Conservation (phyloP, 805 yeast genomes). For the Dipodascus albidus region DNA sequence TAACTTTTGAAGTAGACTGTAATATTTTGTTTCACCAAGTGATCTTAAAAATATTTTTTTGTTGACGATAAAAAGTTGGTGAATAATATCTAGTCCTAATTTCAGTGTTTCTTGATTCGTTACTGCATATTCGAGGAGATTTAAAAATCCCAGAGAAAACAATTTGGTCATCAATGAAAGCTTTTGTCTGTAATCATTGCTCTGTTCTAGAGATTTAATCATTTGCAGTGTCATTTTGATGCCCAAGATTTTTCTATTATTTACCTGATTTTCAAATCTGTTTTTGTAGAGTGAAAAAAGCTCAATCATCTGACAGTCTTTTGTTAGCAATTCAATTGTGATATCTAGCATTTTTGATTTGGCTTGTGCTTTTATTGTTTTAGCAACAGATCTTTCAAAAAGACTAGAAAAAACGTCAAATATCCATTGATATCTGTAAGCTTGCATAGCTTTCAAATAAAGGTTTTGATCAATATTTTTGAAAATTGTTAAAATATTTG, state of each 20-base stretch:
- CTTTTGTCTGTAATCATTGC: not conserved
- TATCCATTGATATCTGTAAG: not conserved
- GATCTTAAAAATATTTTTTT: not conserved
- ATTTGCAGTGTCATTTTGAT: not conserved
- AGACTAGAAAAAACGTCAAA: not conserved
- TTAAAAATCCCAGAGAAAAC: not conserved
- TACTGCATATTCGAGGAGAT: not conserved
- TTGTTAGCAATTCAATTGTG: not conserved
- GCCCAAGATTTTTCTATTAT: not conserved
- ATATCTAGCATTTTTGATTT: not conserved
- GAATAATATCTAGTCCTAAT: not conserved
- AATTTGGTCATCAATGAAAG: not conserved
- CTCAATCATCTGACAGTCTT: not conserved
- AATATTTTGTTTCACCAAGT: not conserved
- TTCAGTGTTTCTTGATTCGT: not conserved
- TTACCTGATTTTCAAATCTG: not conserved
- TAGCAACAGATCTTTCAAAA: not conserved
- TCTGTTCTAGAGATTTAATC: not conserved
- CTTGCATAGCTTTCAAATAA: not conserved
- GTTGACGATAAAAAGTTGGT: not conserved
- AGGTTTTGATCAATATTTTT: not conserved
- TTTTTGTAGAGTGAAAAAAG: not conserved
- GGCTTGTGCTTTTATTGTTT: not conserved
- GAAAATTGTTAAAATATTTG: not conserved
- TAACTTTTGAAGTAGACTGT: not conserved